These are phyloP conservation scores for Ustilago trichophora DNA, from an alignment of 1,284 basidiomycete genomes.

Conservation along the genomic window DNA sequence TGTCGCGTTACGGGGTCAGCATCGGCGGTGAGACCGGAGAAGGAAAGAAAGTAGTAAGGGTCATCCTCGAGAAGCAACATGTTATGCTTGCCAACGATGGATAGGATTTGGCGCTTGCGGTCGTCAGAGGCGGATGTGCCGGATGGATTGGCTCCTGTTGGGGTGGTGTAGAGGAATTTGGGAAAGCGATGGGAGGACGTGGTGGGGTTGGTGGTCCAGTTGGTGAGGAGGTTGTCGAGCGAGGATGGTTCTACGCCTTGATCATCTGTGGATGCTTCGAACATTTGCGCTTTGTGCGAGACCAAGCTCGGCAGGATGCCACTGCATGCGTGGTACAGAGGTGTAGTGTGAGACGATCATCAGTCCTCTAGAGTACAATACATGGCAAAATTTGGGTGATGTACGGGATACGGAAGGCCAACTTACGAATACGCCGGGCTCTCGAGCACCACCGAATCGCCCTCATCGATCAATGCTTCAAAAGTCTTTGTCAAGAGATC, in stretches of 20 bases:
- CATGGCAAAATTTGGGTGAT: no score
- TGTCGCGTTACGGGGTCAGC: constrained; percentile 48
- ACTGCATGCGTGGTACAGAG: neutral
- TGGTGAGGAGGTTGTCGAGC: constrained; percentile 76
- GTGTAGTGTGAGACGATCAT: no score
- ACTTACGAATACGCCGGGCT: constrained; percentile 87
- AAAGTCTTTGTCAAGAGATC: constrained; percentile 83
- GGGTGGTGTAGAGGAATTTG: constrained; percentile 83
- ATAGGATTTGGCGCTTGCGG: constrained; percentile 80
- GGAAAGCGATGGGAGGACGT: constrained; percentile 74
- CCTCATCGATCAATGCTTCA: constrained; percentile 75
- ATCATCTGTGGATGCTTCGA: constrained; percentile 79
- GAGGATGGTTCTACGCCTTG: constrained; percentile 76
- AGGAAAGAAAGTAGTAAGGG: constrained; percentile 60
- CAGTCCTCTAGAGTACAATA: no score
- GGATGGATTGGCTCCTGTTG: constrained; percentile 66
- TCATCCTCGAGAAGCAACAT: constrained; percentile 58
- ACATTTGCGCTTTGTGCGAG: constrained; percentile 31
- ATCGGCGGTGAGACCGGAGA: constrained; percentile 40
- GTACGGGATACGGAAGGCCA: no score
- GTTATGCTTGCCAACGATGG: constrained; percentile 68
- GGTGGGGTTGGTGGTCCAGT: constrained; percentile 73
- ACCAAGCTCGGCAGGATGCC: constrained; percentile 59
- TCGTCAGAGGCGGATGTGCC: constrained; percentile 68
- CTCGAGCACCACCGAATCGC: constrained; percentile 84